Evolutionary conservation across 1,139 yeast species (phyloP).

Genomic region (Ogataea hybrid): DNA sequence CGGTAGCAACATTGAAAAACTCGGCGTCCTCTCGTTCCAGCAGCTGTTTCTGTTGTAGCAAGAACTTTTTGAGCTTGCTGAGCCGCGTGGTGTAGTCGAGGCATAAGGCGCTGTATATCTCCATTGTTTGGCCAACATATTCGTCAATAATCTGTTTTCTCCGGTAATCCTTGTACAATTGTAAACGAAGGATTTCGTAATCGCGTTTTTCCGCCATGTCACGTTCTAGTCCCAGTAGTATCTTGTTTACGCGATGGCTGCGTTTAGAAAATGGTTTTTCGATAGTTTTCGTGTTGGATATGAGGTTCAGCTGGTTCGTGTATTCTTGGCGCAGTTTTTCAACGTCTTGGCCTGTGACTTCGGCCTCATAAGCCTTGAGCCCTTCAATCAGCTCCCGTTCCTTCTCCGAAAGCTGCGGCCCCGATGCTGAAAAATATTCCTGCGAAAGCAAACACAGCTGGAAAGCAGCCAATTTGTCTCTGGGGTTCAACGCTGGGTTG

Average conservation of each 20-base stretch:
- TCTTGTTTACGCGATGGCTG: conserved; percentile 8
- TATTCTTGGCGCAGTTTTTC: conserved; percentile 10
- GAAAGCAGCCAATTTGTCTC: conserved; percentile 24
- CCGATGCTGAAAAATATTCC: conserved; percentile 9
- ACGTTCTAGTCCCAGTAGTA: conserved; percentile 21
- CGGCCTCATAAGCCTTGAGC: conserved; percentile 2
- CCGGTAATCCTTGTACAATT: conserved; percentile 25
- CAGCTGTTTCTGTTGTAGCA: conserved; percentile 29
- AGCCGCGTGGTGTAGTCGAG: conserved; percentile 30
- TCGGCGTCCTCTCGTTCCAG: conserved; percentile 23
- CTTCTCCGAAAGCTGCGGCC: neutral
- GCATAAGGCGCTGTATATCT: conserved; percentile 29
- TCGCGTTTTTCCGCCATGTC: conserved; percentile 35
- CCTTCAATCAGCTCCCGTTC: conserved; percentile 3
- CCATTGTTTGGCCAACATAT: conserved; percentile 27
- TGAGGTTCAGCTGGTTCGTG: conserved; percentile 11
- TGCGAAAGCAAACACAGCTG: conserved; percentile 20
- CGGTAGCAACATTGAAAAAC: conserved; percentile 24
- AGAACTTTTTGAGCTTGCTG: conserved; percentile 33
- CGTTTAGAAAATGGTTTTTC: conserved; percentile 12
- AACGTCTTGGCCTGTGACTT: conserved; percentile 11
- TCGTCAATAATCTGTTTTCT: conserved; percentile 27
- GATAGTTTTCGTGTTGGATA: conserved; percentile 8
- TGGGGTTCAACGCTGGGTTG: neutral
- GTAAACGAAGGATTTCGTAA: conserved; percentile 30